Base-by-base conservation (phyloP, 179 eudicot genomes). In the Vitellaria paradoxa region DNA sequence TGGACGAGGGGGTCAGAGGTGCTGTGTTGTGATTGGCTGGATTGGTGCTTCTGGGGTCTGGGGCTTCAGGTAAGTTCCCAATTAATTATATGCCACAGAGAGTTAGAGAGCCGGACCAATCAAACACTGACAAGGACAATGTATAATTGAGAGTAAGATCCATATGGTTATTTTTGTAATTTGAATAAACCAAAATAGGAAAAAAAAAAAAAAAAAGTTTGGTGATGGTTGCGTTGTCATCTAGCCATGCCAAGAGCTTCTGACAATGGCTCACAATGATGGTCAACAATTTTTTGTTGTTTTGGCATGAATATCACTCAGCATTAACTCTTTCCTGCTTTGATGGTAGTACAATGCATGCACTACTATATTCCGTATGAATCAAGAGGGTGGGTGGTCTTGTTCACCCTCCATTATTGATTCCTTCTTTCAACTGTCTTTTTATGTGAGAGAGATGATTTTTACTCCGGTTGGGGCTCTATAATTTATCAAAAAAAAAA, bases 1-100 rank as follows among this genome's bases (percentile, higher is more conserved):
- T 2, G 37, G 37, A 30, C 26, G 62, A 53, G 59, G 59, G 63
- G 76, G 65, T 20, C 56, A 71, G 45, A 50, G 73, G 30, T 79
- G 82, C 77, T 67, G 62, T 24, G 70, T 61, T 53, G 67, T 80
- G 78, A 83, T 83, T 83, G 83, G 83, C 47, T 76, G 45, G 73
- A 49, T 50, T 68, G 80, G 79, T 74, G 77, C 17, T 82, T 30
- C 62, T 64, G 85, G 80, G 77, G 78, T 71, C 78, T 80, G 60
- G 52, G 40, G 9, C 73, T 65, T 42, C 46, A 56, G 68, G 20
- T 69, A 64, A 64, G 72, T 77, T 45, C 50, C 37, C 37, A 30
- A 30, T 30, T 30, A 80, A 75, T 68, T 70, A 75, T 70, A 75
- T 13, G 37, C n/a, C 18, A 7, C 62, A 24, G 61, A 68, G 72